Evolutionary conservation across 805 yeast genomes (phyloP).

Genomic region (Candida parachauliodes): DNA sequence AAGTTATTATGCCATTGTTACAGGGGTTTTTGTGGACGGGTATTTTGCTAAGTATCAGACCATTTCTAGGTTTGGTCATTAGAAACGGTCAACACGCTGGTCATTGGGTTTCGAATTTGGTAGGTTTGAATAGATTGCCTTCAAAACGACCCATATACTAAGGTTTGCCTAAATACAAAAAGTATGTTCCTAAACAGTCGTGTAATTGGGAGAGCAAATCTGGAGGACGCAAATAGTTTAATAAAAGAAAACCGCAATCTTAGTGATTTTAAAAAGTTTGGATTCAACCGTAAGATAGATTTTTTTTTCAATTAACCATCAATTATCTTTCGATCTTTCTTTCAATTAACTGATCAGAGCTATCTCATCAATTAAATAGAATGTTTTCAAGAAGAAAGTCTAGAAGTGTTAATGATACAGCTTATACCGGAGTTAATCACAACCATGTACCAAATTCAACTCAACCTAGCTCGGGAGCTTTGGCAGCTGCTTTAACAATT

Average conservation of each 20-base stretch:
- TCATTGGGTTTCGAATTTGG: conserved; percentile 16
- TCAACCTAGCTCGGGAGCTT: conserved; percentile 37
- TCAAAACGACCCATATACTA: background rate
- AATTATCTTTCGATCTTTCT: too few species aligned
- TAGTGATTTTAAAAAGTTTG: background rate
- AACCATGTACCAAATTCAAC: conserved; percentile 27
- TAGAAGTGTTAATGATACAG: conserved; percentile 28
- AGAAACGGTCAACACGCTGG: conserved; percentile 28
- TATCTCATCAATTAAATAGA: background rate
- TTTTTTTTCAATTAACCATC: too few species aligned
- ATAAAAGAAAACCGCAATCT: background rate
- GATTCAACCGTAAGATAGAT: too few species aligned
- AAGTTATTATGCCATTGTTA: conserved; percentile 49
- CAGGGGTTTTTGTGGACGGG: conserved; percentile 50
- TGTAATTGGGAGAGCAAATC: background rate
- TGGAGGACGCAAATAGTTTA: background rate
- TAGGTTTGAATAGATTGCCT: conserved; percentile 17
- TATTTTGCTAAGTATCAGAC: conserved; percentile 33
- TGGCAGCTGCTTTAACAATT: conserved; percentile 44
- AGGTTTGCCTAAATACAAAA: background rate
- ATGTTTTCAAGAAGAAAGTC: conserved; percentile 30
- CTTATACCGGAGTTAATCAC: conserved; percentile 41
- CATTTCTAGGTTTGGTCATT: conserved; percentile 26
- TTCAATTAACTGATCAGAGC: too few species aligned
- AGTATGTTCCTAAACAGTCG: background rate